phyloP scores from a whole-genome alignment of 2,329 filamentous ascomycete species.

The Aspergillaceae sp. region DNA sequence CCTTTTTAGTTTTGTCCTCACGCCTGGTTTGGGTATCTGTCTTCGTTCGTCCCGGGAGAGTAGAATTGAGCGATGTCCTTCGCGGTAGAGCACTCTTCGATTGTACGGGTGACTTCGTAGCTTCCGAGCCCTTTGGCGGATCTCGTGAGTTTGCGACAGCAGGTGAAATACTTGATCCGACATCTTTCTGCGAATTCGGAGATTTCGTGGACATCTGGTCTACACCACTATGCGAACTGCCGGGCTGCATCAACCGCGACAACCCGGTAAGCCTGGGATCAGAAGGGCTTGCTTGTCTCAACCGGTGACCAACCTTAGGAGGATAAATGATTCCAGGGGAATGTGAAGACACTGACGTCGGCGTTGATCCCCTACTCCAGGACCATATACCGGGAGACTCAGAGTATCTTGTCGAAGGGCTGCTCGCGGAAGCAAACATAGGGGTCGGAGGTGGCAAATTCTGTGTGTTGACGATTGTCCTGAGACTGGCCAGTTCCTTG shows the following conservation, averaged over 20 bases:
- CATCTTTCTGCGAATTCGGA: constrained; percentile 5
- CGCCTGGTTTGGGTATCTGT: constrained; percentile 15
- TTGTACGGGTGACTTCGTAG: constrained; percentile 9
- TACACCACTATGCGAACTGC: constrained; percentile 14
- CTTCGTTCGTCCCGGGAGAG: constrained; percentile 30
- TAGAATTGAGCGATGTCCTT: constrained; percentile 53
- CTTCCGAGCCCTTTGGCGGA: not conserved
- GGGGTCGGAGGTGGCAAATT: constrained; percentile 32
- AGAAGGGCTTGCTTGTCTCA: constrained; percentile 29
- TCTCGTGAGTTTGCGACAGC: constrained; percentile 4
- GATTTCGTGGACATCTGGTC: constrained; percentile 9
- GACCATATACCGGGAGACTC: constrained; percentile 35
- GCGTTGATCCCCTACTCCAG: constrained; percentile 40
- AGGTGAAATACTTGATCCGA: constrained; percentile 6
- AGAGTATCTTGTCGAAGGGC: constrained; percentile 39
- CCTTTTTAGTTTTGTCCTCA: not conserved
- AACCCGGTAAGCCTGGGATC: constrained; percentile 29
- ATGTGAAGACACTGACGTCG: constrained; percentile 42
- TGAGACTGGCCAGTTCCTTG: constrained; percentile 31
- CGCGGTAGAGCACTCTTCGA: constrained; percentile 55
- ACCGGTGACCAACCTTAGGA: constrained; percentile 27
- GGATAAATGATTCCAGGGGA: constrained; percentile 39
- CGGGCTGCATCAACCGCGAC: constrained; percentile 11
- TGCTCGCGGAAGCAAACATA: constrained; percentile 32
- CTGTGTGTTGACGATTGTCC: constrained; percentile 26